Base-by-base conservation (phyloP, 495 filamentous ascomycete genomes). In the Annulohypoxylon nitens region DNA sequence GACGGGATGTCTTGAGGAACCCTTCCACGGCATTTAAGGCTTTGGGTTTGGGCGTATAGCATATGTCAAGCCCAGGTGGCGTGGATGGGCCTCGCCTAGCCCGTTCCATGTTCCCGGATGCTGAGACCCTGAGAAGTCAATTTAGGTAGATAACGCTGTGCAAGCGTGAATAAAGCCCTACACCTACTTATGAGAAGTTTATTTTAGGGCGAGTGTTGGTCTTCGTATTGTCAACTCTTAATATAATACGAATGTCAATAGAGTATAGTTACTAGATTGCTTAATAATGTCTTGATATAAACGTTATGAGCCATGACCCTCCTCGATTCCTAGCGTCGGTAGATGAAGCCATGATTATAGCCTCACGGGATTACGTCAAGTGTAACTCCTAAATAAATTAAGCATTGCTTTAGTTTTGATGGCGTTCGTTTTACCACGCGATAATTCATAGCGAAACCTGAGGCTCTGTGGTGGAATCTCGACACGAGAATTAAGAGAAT, bases 11-110 rank as follows among this genome's bases (percentile, higher is more conserved):
- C 54, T 18, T 9, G 50, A n/a, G 50, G 30, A 10, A 26, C 23
- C 50, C 25, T 54, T n/a, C 50, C 25, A 26, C 50, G 25, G 50
- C 50, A 30, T 54, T 54, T 54, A 51, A 51, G 23, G 48, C 18
- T 51, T 26, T 51, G 18, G 16, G 8, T 26, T 12, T 53, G 43
- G 11, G 10, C 10, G 47, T 23, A 25, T 11, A 33, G 9, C 23
- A 33, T 54, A 51, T 33, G 25, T 54, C 50, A 23, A n/a, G 33
- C 34, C 23, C 18, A n/a, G 16, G 33, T 58, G 54, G 33, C 54
- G 33, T 30, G 11, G 12, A n/a, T 33, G 25, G 25, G 25, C 50
- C 50, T 51, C 12, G 25, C 30, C 11, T 51, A 23, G 48, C 23
- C 48, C 23, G 10, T 26, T 26, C 23, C 23, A 12, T 10, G 48